Base-by-base conservation (phyloP, 768 basidiomycete genomes). In the Hygrocybe punicea region DNA sequence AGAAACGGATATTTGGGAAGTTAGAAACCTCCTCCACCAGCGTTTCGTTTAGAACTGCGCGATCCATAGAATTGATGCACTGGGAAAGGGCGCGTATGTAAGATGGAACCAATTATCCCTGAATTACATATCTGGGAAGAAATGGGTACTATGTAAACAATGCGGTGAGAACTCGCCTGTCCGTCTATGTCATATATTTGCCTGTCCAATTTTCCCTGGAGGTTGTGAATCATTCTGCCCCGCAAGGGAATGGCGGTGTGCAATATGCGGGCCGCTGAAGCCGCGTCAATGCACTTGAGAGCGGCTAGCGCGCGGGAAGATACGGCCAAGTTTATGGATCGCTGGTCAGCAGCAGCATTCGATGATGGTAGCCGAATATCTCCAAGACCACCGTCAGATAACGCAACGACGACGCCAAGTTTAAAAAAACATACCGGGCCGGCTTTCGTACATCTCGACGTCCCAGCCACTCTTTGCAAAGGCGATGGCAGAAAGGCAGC, bases 281-380 rank as follows among this genome's bases (percentile, higher is more conserved):
- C 80, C 40, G 84, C 77, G 73, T 95, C 89, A 60, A 99, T 82
- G 53, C 86, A 84, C 64, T 86, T 80, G 46, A 98, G 77, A 44
- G 95, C 96, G 65, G 87, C 84, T 56, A 98, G 87, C 61, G 95
- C 96, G 44, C 96, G 85, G 57, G 93, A 86, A 17, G 95, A 98
- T 58, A 98, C 92, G 24, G 94, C 95, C 54, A 98, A 79, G 75
- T 98, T 98, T 73, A 98, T 97, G 56, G 94, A 97, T 56, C 96
- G 84, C 67, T 91, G 89, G 66, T 85, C 83, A 25, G 81, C 73
- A 54, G 75, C 78, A 45, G 79, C 78, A 69, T 82, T 86, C 49
- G 87, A 86, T 29, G 85, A 81, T 29, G 85, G 80, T 51, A 89
- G 79, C 45, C 91, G 85, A 63, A 89, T 77, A 76, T 93, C 91